These are phyloP conservation scores for Ophiobolus disseminans DNA, from an alignment of 2,329 filamentous ascomycete species.

Conservation along the genomic window DNA sequence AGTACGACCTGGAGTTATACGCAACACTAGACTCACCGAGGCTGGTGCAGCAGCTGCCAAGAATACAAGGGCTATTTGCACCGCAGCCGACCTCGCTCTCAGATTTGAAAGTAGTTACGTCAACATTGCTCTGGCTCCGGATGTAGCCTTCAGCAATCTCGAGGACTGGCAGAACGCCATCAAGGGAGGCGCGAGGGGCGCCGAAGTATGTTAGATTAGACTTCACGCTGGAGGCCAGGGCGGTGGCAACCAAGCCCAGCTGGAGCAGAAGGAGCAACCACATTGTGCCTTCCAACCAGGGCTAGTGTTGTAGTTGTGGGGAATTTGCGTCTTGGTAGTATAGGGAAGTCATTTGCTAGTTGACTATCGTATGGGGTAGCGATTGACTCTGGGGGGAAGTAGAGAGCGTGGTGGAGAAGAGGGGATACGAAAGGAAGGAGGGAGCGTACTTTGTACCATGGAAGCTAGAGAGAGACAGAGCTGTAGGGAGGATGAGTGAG, in stretches of 20 bases:
- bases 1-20: background rate
- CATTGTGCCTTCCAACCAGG: constrained; percentile 5
- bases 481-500: no score
- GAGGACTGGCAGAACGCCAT: constrained; percentile 11
- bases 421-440: no score
- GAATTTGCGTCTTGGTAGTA: no score
- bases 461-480: no score
- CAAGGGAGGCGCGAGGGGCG: constrained; percentile 11
- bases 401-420: no score
- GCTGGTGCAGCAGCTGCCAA: constrained; percentile 18
- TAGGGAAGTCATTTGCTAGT: background rate
- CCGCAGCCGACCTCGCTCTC: constrained; percentile 8
- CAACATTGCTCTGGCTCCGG: constrained; percentile 9
- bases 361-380: no score
- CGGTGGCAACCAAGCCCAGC: constrained; percentile 5
- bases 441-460: no score
- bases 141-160: constrained; percentile 20
- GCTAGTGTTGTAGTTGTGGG: no score
- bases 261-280: background rate
- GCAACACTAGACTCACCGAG: constrained; percentile 6
- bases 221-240: background rate
- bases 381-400: no score
- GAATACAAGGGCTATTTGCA: constrained; percentile 11
- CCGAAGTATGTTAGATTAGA: constrained; percentile 14
- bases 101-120: background rate